Conservation (phyloP, 768 basidiomycete genomes). For the Artomyces pyxidatus region DNA sequence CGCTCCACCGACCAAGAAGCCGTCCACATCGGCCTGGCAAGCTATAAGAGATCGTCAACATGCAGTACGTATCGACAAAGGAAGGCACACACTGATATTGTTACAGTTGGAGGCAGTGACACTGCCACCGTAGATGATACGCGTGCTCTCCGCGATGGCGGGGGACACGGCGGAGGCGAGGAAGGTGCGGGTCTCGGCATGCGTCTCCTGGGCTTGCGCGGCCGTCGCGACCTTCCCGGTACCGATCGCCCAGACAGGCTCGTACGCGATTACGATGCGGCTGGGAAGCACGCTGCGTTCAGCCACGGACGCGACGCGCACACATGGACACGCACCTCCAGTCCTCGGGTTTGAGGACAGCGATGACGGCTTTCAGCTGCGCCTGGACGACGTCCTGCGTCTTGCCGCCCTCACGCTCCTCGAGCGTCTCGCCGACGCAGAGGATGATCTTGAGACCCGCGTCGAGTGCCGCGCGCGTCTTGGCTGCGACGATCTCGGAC, state of each 20-base stretch:
- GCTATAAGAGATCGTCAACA: constrained; percentile 34
- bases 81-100: constrained; percentile 65
- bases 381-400: constrained; percentile 74
- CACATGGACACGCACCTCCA: constrained; percentile 61
- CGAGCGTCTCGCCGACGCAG: constrained; percentile 92
- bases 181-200: constrained; percentile 74
- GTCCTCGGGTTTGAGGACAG: constrained; percentile 48
- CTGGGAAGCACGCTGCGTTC: constrained; percentile 30
- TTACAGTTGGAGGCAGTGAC: constrained; percentile 84
- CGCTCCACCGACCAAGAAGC: constrained; percentile 96
- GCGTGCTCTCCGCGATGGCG: constrained; percentile 59
- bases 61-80: neutral
- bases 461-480: constrained; percentile 78
- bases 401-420: constrained; percentile 71
- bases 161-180: constrained; percentile 56
- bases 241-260: constrained; percentile 98
- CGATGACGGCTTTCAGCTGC: constrained; percentile 74
- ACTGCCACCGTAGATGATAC: constrained; percentile 95
- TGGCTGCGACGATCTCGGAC: constrained; percentile 73
- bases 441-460: constrained; percentile 80
- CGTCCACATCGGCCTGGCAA: constrained; percentile 78
- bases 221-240: constrained; percentile 93
- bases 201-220: constrained; percentile 89
- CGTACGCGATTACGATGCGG: constrained; percentile 91
- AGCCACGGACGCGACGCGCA: neutral